Evolutionary conservation across 1,139 yeast genomes (phyloP).

Genomic region (Suhomyces kunorum): DNA sequence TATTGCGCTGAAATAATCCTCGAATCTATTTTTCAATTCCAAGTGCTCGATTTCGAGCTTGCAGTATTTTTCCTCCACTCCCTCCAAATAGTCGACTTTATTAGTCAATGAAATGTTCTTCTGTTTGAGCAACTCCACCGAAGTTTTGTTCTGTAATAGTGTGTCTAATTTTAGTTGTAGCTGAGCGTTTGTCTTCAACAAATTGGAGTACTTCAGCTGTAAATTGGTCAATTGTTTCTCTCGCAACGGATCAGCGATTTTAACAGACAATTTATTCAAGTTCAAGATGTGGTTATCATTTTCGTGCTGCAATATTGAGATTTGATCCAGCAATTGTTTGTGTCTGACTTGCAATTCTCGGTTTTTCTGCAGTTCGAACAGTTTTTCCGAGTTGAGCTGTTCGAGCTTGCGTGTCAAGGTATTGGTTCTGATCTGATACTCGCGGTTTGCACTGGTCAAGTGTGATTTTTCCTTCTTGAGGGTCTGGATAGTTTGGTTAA

Average conservation of each 20-base stretch:
- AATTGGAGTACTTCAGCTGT: slow-evolving; percentile 28
- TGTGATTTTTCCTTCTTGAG: slow-evolving; percentile 21
- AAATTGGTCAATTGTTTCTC: slow-evolving; percentile 26
- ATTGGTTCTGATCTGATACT: slow-evolving; percentile 28
- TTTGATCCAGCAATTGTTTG: slow-evolving; percentile 23
- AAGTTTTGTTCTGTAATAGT: slow-evolving; percentile 42
- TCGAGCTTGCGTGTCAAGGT: slow-evolving; percentile 28
- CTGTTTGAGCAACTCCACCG: slow-evolving; percentile 41
- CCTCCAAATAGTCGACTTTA: slow-evolving; percentile 44
- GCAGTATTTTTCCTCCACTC: slow-evolving; percentile 48
- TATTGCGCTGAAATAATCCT: slow-evolving; percentile 33
- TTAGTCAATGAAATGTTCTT: slow-evolving; percentile 35
- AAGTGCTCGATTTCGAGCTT: slow-evolving; percentile 55
- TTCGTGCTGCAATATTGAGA: slow-evolving; percentile 25
- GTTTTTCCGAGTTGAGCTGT: slow-evolving; percentile 26
- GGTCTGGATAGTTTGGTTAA: slow-evolving; percentile 29
- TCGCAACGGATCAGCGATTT: slow-evolving; percentile 11
- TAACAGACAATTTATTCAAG: slow-evolving; percentile 12
- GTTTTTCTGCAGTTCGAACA: neutral
- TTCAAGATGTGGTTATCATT: slow-evolving; percentile 57
- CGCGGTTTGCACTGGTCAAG: slow-evolving; percentile 20
- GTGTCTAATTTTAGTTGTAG: slow-evolving; percentile 31
- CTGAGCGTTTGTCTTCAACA: slow-evolving; percentile 36
- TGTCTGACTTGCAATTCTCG: slow-evolving; percentile 35
- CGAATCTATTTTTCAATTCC: slow-evolving; percentile 45